Base-by-base conservation (phyloP, 306 rosid species). In the Ammopiptanthus mongolicus region DNA sequence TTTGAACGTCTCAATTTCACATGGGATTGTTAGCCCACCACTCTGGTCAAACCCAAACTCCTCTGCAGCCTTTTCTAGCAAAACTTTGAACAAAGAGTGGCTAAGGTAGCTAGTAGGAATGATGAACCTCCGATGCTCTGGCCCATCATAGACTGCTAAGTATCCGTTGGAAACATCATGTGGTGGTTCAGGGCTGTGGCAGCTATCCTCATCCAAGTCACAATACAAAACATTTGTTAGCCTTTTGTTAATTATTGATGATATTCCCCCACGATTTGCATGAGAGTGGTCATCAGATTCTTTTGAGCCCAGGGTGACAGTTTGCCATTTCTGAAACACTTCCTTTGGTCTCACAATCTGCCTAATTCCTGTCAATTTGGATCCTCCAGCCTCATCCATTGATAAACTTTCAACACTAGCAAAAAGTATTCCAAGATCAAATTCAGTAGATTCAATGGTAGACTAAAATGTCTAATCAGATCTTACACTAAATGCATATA, bases 1-100 rank as follows among this genome's bases (percentile, higher is more conserved):
- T 82, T 93, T 88, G 80, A 93, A 93, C 5, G 94, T 90, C 85
- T 93, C 95, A 60, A 88, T 93, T 80, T 93, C 98, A 25, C 98
- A 93, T 8, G 96, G 98, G 60, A 93, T 80, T 0, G 93, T 93
- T 62, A 93, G 95, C 39, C 84, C 98, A 52, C 95, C 98, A 65
- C 82, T 29, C 21, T 91, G 98, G 41, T 91, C 84, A 80, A 91
- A 93, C 47, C 97, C 98, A 71, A 85, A 93, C 80, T 93, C 98
- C 71, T 93, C 98, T 85, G 90, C 98, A 42, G 92, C 88, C 83
- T 93, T 91, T 75, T 93, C 92, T 74, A 93, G 77, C 91, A 93
- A 65, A 73, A 85, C 75, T 62, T 91, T 91, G 81, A 93, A 93
- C 48, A 91, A 78, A 41, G 96, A 84, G 64, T 93, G 98, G 72